Conservation (phyloP, 345 rosid genomes). For the Salix arbutifolia region DNA sequence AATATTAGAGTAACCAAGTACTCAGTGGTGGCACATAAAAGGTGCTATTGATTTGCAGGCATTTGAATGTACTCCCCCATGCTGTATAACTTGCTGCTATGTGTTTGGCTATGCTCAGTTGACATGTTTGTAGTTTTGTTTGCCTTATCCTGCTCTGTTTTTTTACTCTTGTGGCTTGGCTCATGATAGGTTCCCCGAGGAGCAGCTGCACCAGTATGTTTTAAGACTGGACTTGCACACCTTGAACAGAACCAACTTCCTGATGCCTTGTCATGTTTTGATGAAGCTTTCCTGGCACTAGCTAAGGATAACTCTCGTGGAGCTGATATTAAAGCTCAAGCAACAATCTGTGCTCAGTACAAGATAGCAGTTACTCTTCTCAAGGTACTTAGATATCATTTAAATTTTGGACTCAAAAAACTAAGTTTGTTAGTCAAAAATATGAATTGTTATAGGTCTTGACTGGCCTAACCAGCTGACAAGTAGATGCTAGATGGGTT, state of each 20-base stretch:
- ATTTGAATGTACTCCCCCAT: not conserved
- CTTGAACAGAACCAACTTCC: conserved; percentile 98
- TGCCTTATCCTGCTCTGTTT: not conserved
- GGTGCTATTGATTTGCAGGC: not conserved
- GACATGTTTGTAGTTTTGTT: not conserved
- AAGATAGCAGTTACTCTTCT: conserved; percentile 92
- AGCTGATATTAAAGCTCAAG: conserved; percentile 92
- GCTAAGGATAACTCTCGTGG: conserved; percentile 98
- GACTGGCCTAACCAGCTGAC: not conserved
- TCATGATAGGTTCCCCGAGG: conserved; percentile 81
- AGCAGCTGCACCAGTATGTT: conserved; percentile 84
- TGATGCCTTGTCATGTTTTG: conserved; percentile 92
- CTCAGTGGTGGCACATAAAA: not conserved
- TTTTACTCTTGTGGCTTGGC: not conserved
- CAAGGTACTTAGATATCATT: conserved; percentile 42
- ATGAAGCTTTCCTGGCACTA: conserved; percentile 92
- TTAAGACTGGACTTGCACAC: conserved; percentile 92
- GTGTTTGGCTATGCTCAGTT: not conserved
- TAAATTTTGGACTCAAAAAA: not conserved
- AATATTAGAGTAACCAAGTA: not conserved
- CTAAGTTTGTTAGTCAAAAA: not conserved
- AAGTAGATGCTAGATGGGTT: not conserved
- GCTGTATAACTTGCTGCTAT: not conserved
- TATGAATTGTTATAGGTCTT: not conserved
- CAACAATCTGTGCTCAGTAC: conserved; percentile 96